Base-by-base conservation (phyloP, 352 stramenopile species). In the Phytophthora pseudosyringae region DNA sequence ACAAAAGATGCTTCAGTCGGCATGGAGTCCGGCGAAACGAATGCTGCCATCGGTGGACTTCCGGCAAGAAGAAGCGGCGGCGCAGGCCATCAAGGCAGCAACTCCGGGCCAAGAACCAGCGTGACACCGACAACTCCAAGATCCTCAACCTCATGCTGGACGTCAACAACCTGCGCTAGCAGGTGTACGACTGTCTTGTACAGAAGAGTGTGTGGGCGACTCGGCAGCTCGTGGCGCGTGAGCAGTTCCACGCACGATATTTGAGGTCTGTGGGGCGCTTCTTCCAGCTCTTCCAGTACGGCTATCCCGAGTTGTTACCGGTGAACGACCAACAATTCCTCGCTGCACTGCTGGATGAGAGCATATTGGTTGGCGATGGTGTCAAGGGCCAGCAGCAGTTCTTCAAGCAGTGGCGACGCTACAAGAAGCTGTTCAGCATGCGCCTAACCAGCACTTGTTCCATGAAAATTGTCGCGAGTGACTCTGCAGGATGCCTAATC, bases 371-470 rank as follows among this genome's bases (percentile, higher is more conserved):
- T 29, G 67, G 49, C 5, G 41, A 45, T 5, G 31, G 32, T 31
- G 43, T 59, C 16, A 52, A 15, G 13, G 74, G 64, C 12, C 15
- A 57, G n/a, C 41, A 45, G 1, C 35, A 70, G 12, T 71, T 85
- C 38, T 62, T 79, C 13, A 65, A 79, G 33, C 71, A 85, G 44
- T 75, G 76, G 76, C 52, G 48, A 1, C 61, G 65, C n/a, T 81
- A 81, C 60, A 80, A 71, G 39, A 41, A 59, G 29, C 26, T 80
- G 25, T 71, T 86, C 15, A 54, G 54, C 4, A 46, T 73, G 8
- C 67, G 55, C 3, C 52, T n/a, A 3, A 49, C 55, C 29, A 18
- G 25, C 16, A 50, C 68, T 18, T 40, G 13, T 5, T 74, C 58
- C 5, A 60, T 48, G 2, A 29, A 67, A 41, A 12, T 76, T 25